phyloP scores from a whole-genome alignment of 2,329 filamentous ascomycete species.

The Teratosphaeriaceae sp. region DNA sequence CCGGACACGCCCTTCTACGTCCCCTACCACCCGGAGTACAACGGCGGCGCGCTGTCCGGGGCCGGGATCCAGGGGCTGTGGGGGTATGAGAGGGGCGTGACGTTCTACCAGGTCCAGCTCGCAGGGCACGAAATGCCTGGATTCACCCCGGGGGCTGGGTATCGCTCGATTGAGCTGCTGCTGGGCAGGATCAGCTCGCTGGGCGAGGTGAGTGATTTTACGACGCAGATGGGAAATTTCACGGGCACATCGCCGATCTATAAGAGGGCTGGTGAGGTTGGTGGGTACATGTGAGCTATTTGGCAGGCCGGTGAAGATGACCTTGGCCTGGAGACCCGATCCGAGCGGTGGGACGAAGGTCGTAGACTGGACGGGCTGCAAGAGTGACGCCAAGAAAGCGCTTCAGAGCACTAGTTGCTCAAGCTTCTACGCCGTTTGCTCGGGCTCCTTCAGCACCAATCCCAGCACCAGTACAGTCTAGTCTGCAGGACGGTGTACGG shows the following conservation, averaged over 20 bases:
- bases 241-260: neutral
- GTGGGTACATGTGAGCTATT: too few relatives aligned
- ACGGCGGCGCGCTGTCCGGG: slow-evolving; percentile 33
- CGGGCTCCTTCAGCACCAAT: too few relatives aligned
- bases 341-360: too few relatives aligned
- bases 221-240: neutral
- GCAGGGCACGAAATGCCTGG: slow-evolving; percentile 40
- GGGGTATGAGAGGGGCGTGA: slow-evolving; percentile 39
- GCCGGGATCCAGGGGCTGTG: slow-evolving; percentile 37
- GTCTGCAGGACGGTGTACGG: too few relatives aligned
- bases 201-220: slow-evolving; percentile 16
- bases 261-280: too few relatives aligned
- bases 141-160: slow-evolving; percentile 38
- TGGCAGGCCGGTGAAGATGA: too few relatives aligned
- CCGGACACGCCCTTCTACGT: slow-evolving; percentile 37
- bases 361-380: too few relatives aligned
- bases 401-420: too few relatives aligned
- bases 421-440: too few relatives aligned
- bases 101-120: slow-evolving; percentile 38
- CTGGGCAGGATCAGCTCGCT: slow-evolving; percentile 34
- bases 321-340: too few relatives aligned
- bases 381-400: too few relatives aligned
- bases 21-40: slow-evolving; percentile 39
- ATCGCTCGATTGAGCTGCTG: slow-evolving; percentile 37
- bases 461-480: too few relatives aligned